A percentile compares a stretch with the other conserved stretches of the same genome.
phyloP scores from a whole-genome alignment of 2,329 filamentous ascomycete species.

The Beauveria sp. region DNA sequence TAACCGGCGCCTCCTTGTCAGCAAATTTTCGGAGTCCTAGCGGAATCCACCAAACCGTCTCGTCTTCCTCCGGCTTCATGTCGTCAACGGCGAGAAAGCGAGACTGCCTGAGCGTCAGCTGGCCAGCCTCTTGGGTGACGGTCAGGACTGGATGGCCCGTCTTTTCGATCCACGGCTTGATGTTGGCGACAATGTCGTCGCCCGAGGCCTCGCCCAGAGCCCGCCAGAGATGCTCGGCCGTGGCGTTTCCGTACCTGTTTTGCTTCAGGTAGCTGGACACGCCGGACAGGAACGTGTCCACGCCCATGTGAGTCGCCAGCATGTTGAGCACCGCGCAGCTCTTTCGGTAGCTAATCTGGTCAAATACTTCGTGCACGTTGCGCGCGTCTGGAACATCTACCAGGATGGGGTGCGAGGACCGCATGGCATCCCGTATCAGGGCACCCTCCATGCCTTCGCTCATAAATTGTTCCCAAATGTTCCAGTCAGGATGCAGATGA shows the following conservation, averaged over 20 bases:
- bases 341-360: conserved; percentile 95
- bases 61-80: conserved; percentile 85
- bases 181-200: conserved; percentile 84
- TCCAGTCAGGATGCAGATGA: conserved; percentile 94
- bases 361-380: conserved; percentile 97
- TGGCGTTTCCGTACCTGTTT: conserved; percentile 92
- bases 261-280: conserved; percentile 87
- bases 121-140: conserved; percentile 61
- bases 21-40: conserved; percentile 80
- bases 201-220: conserved; percentile 84
- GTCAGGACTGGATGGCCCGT: conserved; percentile 87
- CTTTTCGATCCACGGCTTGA: conserved; percentile 96
- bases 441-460: conserved; percentile 87
- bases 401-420: conserved; percentile 93
- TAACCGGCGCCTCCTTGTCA: conserved; percentile 72
- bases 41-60: conserved; percentile 81
- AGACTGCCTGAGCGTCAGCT: conserved; percentile 87
- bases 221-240: conserved; percentile 85
- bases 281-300: conserved; percentile 90
- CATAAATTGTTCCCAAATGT: conserved; percentile 93
- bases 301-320: conserved; percentile 91
- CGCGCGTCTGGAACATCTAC: conserved; percentile 91
- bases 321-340: conserved; percentile 93
- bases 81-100: conserved; percentile 89
- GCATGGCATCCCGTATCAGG: conserved; percentile 76